phyloP scores from a whole-genome alignment of 345 rosid species.

The Anastatica hierochuntica region DNA sequence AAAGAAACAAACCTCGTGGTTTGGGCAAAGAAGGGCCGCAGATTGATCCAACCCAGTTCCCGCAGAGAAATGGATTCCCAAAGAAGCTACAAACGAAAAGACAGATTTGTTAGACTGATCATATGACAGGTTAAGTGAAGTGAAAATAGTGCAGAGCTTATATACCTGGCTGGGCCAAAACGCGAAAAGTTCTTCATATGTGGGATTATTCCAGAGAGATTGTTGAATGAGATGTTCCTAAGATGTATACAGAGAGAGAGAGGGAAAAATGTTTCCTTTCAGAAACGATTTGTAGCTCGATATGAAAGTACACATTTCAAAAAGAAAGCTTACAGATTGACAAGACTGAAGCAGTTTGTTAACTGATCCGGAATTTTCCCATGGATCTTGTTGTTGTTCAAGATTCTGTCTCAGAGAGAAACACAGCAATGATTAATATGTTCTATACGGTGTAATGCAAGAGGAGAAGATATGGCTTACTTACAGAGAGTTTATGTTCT shows the following conservation, averaged over 20 bases:
- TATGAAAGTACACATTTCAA: too few relatives aligned
- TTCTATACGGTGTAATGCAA: background rate
- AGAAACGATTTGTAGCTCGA: too few relatives aligned
- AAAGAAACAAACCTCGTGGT: slow-evolving; percentile 36
- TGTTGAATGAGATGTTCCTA: slow-evolving; percentile 86
- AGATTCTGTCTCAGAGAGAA: slow-evolving; percentile 32
- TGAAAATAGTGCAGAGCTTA: background rate
- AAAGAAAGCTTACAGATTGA: slow-evolving; percentile 37
- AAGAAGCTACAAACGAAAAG: slow-evolving; percentile 37
- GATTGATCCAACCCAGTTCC: slow-evolving; percentile 74
- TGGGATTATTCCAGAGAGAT: slow-evolving; percentile 73
- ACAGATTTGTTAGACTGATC: background rate
- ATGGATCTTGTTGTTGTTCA: slow-evolving; percentile 60
- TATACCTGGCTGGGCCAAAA: slow-evolving; percentile 58
- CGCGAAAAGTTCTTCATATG: slow-evolving; percentile 50
- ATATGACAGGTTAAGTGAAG: background rate
- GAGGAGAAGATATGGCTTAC: slow-evolving; percentile 11
- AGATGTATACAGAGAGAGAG: background rate
- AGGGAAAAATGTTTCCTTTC: background rate
- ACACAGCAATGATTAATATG: background rate
- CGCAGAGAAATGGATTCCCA: slow-evolving; percentile 73
- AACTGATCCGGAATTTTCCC: slow-evolving; percentile 85
- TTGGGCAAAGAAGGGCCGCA: slow-evolving; percentile 48
- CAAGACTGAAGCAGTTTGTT: slow-evolving; percentile 69
- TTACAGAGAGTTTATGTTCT: slow-evolving; percentile 70